Conservation (phyloP, 768 basidiomycete genomes). For the Melanogaster broomeanus region DNA sequence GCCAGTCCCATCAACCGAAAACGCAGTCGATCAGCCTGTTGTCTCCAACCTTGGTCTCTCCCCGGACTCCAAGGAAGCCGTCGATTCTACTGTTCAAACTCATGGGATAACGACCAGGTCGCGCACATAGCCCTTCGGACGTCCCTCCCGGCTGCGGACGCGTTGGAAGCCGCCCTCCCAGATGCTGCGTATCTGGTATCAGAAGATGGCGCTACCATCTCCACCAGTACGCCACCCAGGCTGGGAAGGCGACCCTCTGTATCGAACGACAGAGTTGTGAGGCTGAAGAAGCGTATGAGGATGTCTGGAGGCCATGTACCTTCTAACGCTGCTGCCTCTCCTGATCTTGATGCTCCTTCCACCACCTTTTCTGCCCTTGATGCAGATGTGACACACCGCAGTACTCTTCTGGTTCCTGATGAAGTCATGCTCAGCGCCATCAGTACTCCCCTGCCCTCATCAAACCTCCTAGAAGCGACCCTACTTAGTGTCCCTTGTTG, state of each 20-base stretch:
- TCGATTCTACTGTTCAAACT: background rate
- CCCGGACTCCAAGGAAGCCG: background rate
- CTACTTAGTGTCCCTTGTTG: no score
- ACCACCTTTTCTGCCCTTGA: constrained; percentile 17
- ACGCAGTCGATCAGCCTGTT: background rate
- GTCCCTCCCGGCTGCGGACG: background rate
- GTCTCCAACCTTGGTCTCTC: background rate
- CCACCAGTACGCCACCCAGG: background rate
- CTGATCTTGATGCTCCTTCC: background rate
- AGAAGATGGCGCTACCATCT: background rate
- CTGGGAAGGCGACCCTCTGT: no score
- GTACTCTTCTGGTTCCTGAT: no score
- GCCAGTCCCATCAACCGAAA: background rate
- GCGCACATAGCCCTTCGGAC: background rate
- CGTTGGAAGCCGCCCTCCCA: background rate
- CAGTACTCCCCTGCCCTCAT: no score
- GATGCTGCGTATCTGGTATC: background rate
- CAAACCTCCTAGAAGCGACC: no score
- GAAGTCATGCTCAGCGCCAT: no score
- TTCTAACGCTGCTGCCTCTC: no score
- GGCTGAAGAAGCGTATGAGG: no score
- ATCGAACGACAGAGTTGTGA: no score
- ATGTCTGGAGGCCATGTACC: no score
- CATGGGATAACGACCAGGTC: background rate
- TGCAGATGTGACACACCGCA: background rate